Evolutionary conservation across 257 asterid genomes (phyloP), one percentile per base, ranked within the genome.

Genomic region (Eucommia ulmoides): DNA sequence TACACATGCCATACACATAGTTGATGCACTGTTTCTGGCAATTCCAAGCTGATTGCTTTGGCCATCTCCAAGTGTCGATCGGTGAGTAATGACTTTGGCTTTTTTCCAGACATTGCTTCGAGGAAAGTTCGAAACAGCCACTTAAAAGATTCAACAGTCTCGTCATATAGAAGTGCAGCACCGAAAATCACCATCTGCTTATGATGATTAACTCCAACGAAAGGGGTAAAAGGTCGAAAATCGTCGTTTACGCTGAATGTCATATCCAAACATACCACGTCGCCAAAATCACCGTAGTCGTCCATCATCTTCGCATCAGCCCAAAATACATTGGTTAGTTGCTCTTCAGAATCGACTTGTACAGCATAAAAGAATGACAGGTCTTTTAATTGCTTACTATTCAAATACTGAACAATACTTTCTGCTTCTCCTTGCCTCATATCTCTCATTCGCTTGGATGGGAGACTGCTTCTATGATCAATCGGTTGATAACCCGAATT

Each of bases 271-370:
- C 77, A 74, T 67, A 77, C 71, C 23, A 77, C 82, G 10, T 77
- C 82, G 1, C 85, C 85, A 26, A 79, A 79, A 70, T 70, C 76
- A 49, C 66, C 62, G 35, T 67, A 76, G 72, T 76, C 79, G 35
- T 23, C 64, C 64, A 63, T 16, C 88, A 79, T 76, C 62, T 68
- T 73, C 63, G 66, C 83, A 44, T 79, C 88, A 22, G 79, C 84
- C 88, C 88, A 76, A 20, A 76, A 61, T 58, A 79, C 66, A 59
- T 73, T 76, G 26, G 77, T 70, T 71, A 76, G 54, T 66, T 65
- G 63, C 48, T 59, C 66, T 49, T 65, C 84, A 29, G 51, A 72
- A 48, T 79, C 88, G 26, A 73, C 67, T 50, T 73, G 81, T 35
- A 75, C 68, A 50, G 69, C 61, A 60, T 62, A 79, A 52, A 46